A percentile compares a stretch with the other conserved stretches of the same genome.
These are phyloP conservation scores for Pinguiococcus pyrenoidosus DNA, from an alignment of 108 stramenopile species.

Conservation along the genomic window DNA sequence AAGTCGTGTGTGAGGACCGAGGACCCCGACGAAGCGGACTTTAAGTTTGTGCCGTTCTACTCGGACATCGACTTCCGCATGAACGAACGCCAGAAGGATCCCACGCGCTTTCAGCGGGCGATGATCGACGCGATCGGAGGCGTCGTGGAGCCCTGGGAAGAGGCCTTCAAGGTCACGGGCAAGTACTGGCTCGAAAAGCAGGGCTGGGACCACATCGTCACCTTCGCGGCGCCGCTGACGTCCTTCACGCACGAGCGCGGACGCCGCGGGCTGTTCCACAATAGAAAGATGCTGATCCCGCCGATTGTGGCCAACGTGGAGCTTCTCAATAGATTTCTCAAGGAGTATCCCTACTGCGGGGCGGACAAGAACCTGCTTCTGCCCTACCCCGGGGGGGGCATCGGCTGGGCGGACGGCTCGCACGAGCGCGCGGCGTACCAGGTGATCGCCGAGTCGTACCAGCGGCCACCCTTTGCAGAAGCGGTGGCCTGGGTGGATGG, in stretches of 20 bases:
- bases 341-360: constrained; percentile 17
- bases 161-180: constrained; percentile 1
- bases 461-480: too few relatives aligned
- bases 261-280: constrained; percentile 3
- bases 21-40: constrained; percentile 11
- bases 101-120: background rate
- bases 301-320: constrained; percentile 9
- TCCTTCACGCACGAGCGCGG: constrained; percentile 2
- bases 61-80: constrained; percentile 1
- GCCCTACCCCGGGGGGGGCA: constrained; percentile 10
- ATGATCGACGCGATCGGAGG: constrained; percentile 1
- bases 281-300: background rate
- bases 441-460: background rate
- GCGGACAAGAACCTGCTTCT: constrained; percentile 9
- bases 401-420: background rate
- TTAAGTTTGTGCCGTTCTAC: constrained; percentile 6
- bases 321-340: background rate
- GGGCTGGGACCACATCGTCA: constrained; percentile 9
- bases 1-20: background rate
- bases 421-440: background rate
- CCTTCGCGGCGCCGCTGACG: constrained; percentile 13
- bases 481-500: too few relatives aligned
- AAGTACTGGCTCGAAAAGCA: background rate
- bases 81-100: background rate
- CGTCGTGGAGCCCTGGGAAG: constrained; percentile 4